A percentile compares a stretch with the other conserved stretches of the same genome.
phyloP scores from a whole-genome alignment of 2,329 filamentous ascomycete genomes.

The Talaromyces rugulosus region DNA sequence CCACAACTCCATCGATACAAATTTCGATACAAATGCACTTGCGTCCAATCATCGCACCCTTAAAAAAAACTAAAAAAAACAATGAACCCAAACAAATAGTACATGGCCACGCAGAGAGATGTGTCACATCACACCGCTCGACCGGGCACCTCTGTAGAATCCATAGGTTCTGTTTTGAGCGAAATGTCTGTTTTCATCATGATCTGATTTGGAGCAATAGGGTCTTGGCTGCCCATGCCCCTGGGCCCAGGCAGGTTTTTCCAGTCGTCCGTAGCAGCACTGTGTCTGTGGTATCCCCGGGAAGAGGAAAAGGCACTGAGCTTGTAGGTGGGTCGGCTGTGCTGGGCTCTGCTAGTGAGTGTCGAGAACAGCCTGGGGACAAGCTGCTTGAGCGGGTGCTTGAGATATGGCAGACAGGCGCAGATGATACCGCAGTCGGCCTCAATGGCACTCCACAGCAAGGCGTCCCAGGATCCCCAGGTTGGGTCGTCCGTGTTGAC shows the following conservation, averaged over 20 bases:
- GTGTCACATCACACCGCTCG: neutral
- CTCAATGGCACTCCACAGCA: constrained; percentile 22
- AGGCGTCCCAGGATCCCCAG: constrained; percentile 16
- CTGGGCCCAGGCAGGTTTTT: neutral
- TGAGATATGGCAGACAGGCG: constrained; percentile 20
- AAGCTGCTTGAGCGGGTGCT: constrained; percentile 17
- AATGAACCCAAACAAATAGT: neutral
- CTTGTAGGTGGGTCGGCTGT: constrained; percentile 12
- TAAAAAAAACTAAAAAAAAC: neutral
- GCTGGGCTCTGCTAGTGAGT: constrained; percentile 8
- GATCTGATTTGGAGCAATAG: constrained; percentile 13
- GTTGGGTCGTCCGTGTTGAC: constrained; percentile 14
- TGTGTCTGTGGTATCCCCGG: neutral
- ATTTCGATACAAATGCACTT: neutral
- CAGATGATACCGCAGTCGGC: constrained; percentile 20
- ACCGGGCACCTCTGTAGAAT: neutral
- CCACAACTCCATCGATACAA: neutral
- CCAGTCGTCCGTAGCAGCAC: constrained; percentile 3
- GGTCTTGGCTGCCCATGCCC: constrained; percentile 11
- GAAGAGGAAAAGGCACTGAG: constrained; percentile 11
- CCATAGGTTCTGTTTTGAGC: constrained; percentile 11
- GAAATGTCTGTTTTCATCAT: constrained; percentile 15
- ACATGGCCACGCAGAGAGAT: neutral
- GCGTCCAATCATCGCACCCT: neutral
- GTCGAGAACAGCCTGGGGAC: constrained; percentile 19